Evolutionary conservation across 2,329 filamentous ascomycete genomes (phyloP).

Genomic region (Cadophora gregata): DNA sequence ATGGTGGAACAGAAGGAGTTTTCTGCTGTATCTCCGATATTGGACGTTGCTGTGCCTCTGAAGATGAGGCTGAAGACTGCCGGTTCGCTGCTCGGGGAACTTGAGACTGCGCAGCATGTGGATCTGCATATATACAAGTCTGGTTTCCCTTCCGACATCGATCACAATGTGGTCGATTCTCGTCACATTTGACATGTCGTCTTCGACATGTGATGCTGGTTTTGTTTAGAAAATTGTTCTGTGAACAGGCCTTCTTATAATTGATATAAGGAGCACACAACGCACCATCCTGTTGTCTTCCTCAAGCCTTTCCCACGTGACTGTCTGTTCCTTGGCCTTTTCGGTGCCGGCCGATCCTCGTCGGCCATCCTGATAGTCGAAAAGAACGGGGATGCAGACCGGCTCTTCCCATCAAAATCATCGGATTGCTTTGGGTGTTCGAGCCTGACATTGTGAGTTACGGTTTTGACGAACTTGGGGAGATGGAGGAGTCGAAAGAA

Average conservation of each 20-base stretch:
- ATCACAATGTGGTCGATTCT: slow-evolving; percentile 45
- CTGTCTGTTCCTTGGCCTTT: slow-evolving; percentile 39
- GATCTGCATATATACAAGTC: slow-evolving; percentile 44
- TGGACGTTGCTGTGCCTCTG: neutral
- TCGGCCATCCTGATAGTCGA: slow-evolving; percentile 18
- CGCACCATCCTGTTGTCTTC: slow-evolving; percentile 50
- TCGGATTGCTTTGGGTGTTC: slow-evolving; percentile 8
- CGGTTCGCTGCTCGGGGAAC: neutral
- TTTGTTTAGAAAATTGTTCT: neutral
- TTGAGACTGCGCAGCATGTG: slow-evolving; percentile 3
- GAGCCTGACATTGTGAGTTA: slow-evolving; percentile 3
- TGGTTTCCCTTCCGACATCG: slow-evolving; percentile 52
- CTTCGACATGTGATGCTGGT: slow-evolving; percentile 50
- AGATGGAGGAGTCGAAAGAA: neutral
- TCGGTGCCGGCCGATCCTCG: slow-evolving; percentile 16
- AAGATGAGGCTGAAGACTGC: neutral
- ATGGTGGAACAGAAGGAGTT: slow-evolving; percentile 9
- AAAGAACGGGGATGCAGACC: slow-evolving; percentile 16
- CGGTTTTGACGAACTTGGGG: neutral
- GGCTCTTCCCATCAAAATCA: slow-evolving; percentile 17
- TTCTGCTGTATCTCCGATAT: neutral
- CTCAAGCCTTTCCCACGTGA: slow-evolving; percentile 50
- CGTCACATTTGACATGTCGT: slow-evolving; percentile 55
- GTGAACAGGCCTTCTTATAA: neutral
- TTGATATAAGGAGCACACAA: neutral